Base-by-base conservation (phyloP, 768 basidiomycete species). In the Panellus pusillus region DNA sequence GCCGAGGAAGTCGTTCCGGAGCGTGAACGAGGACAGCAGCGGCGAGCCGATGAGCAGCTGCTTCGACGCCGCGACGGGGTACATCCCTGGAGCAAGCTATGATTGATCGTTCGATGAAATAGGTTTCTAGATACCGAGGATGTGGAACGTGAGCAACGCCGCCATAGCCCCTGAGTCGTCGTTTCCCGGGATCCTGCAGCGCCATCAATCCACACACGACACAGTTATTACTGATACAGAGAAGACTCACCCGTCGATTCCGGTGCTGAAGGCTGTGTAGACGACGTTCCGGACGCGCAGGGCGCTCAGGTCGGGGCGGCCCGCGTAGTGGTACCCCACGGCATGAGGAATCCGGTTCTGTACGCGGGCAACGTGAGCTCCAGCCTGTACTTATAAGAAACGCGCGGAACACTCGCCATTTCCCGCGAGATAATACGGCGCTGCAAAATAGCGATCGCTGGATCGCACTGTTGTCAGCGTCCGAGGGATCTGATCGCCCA, bases 101-200 rank as follows among this genome's bases (percentile, higher is more conserved):
- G n/a, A n/a, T 9, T 35, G 11, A 35, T 35, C 14, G 32, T 9
- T 7, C 3, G 9, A 14, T 11, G 32, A 3, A 14, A 8, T 4
- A 35, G 14, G 14, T 35, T 35, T 9, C 11, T 35, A 14, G 3
- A 8, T 35, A 35, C 32, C 79, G 14, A 80, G 65, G 41, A 80
- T 64, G 60, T 80, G 78, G 71, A 80, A 81, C 7, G 69, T 67
- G 12, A 79, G 72, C 17, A 79, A 70, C 7, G 76, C 64, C 0
- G 78, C 79, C 79, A 81, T 81, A 9, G 79, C 79, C 19, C 75
- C 79, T 5, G 75, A 76, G 60, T 80, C 78, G 55, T 80, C 79
- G 54, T 80, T 80, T 3, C 78, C 78, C 2, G 79, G 79, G 27
- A 80, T 72, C 31, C 78, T 73, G 36, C 36, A 20, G 3, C n/a